A percentile compares a stretch with the other conserved stretches of the same genome.
Evolutionary conservation across 2,329 filamentous ascomycete species (phyloP).

Genomic region (Aspergillus sp.): DNA sequence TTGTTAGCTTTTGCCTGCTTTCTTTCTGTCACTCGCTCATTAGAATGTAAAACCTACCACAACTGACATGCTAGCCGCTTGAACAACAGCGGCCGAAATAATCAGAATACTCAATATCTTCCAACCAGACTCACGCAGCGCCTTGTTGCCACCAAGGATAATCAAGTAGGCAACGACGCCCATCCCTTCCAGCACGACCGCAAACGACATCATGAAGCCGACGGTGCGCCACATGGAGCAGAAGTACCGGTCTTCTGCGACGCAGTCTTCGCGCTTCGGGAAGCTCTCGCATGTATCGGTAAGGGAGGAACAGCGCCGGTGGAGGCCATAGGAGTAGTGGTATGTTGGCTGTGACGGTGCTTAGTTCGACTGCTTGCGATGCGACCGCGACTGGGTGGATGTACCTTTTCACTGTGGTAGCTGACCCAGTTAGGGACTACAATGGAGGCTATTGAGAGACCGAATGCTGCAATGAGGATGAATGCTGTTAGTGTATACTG

Average conservation of each 20-base stretch:
- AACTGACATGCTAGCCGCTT: constrained; percentile 76
- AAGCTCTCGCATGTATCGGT: constrained; percentile 58
- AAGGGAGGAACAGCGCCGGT: constrained; percentile 74
- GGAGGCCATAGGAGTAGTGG: constrained; percentile 72
- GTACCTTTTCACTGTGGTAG: constrained; percentile 36
- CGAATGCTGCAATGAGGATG: constrained; percentile 35
- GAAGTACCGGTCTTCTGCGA: constrained; percentile 68
- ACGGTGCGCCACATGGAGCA: constrained; percentile 90
- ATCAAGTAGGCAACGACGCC: constrained; percentile 77
- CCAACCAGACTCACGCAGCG: constrained; percentile 80
- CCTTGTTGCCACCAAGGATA: constrained; percentile 74
- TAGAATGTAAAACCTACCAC: constrained; percentile 58
- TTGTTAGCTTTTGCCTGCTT: background rate
- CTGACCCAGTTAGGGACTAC: constrained; percentile 50
- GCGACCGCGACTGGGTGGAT: background rate
- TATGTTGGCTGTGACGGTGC: constrained; percentile 45
- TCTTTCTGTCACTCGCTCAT: too few species aligned
- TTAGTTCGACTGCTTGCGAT: background rate
- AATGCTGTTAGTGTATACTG: constrained; percentile 24
- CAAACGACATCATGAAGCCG: constrained; percentile 83
- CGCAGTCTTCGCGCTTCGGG: constrained; percentile 67
- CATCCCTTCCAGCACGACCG: constrained; percentile 77
- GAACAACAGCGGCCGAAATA: constrained; percentile 62
- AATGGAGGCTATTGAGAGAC: constrained; percentile 47
- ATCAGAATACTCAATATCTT: constrained; percentile 69